Base-by-base conservation (phyloP, 164 flowering plant species). In the Kingdonia uniflora region DNA sequence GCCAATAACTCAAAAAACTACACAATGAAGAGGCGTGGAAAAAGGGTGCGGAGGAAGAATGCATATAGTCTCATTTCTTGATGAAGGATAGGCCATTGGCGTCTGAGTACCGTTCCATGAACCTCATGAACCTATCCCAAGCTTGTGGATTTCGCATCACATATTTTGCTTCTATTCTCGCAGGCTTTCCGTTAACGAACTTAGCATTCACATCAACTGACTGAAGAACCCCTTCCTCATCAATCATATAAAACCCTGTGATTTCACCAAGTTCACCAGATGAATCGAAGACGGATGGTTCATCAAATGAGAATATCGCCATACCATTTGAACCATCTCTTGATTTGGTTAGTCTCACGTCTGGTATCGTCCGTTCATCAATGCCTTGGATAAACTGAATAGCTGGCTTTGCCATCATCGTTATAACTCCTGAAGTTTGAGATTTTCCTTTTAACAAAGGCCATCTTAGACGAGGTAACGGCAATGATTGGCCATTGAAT, bases 51-150 rank as follows among this genome's bases (percentile, higher is more conserved):
- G 56, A 55, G 21, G 50, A 58, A 56, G 50, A 24, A 65, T 59
- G 49, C 46, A 63, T 62, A 54, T 55, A 49, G 65, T 71, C 66
- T 91, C 79, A 91, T 42, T 71, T 87, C 59, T 92, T 92, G 71
- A 88, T 59, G 62, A 92, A 92, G 62, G 81, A 85, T 84, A 92
- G 72, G 48, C 96, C 96, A 49, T 92, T 92, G 6, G 58, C 84
- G 38, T 84, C 65, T 1, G 99, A 77, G 69, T 88, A 92, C 21
- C 99, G 71, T 72, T 88, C 99, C 99, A 92, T 92, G 74, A 92
- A 92, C 55, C 96, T 82, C 99, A 92, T 92, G 74, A 92, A 92
- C 62, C 96, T 70, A 64, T 92, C 99, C 99, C 96, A 92, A 17
- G 88, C 96, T 53, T 76, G 63, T 1, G 96, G 82, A 20, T 65